Evolutionary conservation across 371 early-diverging fungal species (phyloP).

Genomic region (Capniomyces stellatus): DNA sequence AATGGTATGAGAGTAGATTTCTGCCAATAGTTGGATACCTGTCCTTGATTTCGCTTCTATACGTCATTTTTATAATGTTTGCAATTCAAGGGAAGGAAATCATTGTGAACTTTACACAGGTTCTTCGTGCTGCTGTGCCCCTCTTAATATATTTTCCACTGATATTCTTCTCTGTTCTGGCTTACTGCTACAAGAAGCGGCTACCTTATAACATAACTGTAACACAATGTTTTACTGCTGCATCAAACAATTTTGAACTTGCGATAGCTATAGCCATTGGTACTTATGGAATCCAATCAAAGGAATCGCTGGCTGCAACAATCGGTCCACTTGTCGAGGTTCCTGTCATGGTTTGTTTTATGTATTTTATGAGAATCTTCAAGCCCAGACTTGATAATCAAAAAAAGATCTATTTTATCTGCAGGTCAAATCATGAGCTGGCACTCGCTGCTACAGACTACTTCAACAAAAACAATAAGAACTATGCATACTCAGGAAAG

Average conservation of each 20-base stretch:
- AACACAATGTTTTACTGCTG: constrained; percentile 49
- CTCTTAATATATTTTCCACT: constrained; percentile 41
- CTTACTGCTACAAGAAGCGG: constrained; percentile 17
- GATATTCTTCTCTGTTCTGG: constrained; percentile 35
- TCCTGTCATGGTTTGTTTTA: no score
- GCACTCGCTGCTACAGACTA: no score
- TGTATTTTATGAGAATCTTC: no score
- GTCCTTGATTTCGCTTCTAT: constrained; percentile 41
- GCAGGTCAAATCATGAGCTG: no score
- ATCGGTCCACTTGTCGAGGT: constrained; percentile 65
- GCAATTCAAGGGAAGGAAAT: constrained; percentile 49
- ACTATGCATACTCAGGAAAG: no score
- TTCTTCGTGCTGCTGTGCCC: constrained; percentile 47
- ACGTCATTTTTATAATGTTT: constrained; percentile 57
- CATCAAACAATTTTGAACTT: constrained; percentile 57
- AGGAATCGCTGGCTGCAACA: constrained; percentile 45
- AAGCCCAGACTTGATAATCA: no score
- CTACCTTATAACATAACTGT: constrained; percentile 31
- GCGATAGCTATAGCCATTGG: constrained; percentile 59
- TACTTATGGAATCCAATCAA: constrained; percentile 41
- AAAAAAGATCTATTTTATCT: no score
- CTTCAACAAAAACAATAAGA: no score
- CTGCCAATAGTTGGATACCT: constrained; percentile 32
- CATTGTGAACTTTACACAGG: constrained; percentile 38
- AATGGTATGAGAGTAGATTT: constrained; percentile 30